Evolutionary conservation across 2,329 filamentous ascomycete species (phyloP), one percentile per base, ranked within the genome.

Genomic region (Colletotrichum abscissum): DNA sequence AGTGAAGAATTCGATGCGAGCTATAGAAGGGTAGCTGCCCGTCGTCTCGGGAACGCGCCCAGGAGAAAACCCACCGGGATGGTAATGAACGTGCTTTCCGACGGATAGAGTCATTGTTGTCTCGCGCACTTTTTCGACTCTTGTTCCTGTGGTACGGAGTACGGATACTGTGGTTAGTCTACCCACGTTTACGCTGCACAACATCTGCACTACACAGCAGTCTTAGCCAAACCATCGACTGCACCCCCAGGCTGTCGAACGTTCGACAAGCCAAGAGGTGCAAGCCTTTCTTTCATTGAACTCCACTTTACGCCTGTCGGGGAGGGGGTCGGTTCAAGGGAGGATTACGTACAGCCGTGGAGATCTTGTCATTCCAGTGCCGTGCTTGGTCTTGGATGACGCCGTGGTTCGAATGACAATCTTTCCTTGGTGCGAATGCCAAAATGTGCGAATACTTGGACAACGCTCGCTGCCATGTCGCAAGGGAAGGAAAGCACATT

Each of bases 131-230:
- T 30, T 59, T 14, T 42, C 14, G 35, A 38, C 38, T 16, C 5
- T 12, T 38, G 38, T 42, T 42, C 14, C 14, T 42, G 14, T 42
- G 38, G 38, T 42, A 42, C 38, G 14, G 33, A 35, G 33, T 12
- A 35, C 33, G 33, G 38, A 42, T 16, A 42, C 38, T 42, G 38
- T 42, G 14, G 38, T 42, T 35, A 42, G 38, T 16, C 38, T 30
- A 72, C 58, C 5, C 30, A 57, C 5, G 14, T 5, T 19, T 56
- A 52, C 26, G 33, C 28, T 38, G 63, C 54, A 55, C 59, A 54
- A 52, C 70, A 58, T 49, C 60, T 70, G 49, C 70, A 70, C 67
- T 70, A 38, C 70, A 73, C 67, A 65, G 67, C 67, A 62, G 55
- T 70, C 26, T 62, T 70, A 65, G 67, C 63, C 35, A 24, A 28